Base-by-base conservation (phyloP, 441 rosid genomes). In the Populus tomentosa region DNA sequence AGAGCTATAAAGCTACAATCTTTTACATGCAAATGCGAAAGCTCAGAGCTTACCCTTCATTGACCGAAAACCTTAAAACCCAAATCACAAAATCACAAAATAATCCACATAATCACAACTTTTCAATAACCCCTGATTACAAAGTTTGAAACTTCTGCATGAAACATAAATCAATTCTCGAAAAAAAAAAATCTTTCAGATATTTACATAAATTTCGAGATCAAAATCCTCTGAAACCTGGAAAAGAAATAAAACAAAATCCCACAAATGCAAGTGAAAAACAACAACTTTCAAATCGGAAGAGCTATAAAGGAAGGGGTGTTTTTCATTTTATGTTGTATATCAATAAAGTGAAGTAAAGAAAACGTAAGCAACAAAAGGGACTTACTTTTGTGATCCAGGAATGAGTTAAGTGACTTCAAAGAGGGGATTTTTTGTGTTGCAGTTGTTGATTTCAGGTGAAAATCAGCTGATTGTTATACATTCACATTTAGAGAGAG, bases 161-260 rank as follows among this genome's bases (percentile, higher is more conserved):
- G 87, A 72, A 77, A 81, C 28, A 30, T 53, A 81, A 76, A 69
- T 74, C 23, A 74, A 72, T 28, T 78, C 80, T 69, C 50, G 40
- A 18, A 42, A 67, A 81, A 70, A 61, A 10, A 32, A 18, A 69
- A 50, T 13, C 36, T 35, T 65, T 30, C 6, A n/a, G 16, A 68
- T 68, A 21, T 21, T n/a, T 68, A 36, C 40, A 30, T 4, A 21
- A 28, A 24, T 2, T 38, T 10, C 10, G 26, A 77, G n/a, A 26
- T 56, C 24, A 63, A 36, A 63, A 6, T 10, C 21, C 6, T 63
- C 33, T 4, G 1, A 4, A 23, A 61, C 10, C 20, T 28, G 24
- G 16, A 2, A 13, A 10, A 14, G 16, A 35, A 7, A 53, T 6
- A 53, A 36, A 28, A 33, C 11, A 23, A 71, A 32, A 70, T n/a